Conservation (phyloP, 768 basidiomycete species). For the Trichaptum fuscoviolaceum region DNA sequence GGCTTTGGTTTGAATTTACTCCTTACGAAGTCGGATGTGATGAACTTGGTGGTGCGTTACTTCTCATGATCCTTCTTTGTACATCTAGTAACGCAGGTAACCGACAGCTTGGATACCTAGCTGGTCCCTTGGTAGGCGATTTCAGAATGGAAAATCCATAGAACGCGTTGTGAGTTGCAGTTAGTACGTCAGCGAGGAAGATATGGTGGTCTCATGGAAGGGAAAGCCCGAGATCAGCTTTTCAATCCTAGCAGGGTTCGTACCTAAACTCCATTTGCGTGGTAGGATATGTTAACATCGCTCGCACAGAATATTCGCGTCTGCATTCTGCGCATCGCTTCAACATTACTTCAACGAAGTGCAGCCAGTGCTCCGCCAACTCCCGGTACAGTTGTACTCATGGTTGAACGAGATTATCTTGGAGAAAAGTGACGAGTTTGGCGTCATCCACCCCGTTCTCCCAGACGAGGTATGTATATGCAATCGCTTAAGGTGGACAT, state of each 20-base stretch:
- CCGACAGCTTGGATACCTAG: constrained; percentile 25
- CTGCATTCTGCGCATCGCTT: constrained; percentile 24
- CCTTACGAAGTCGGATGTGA: constrained; percentile 23
- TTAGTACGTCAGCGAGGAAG: background rate
- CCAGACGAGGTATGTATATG: constrained; percentile 18
- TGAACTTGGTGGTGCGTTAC: constrained; percentile 17
- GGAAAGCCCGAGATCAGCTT: constrained; percentile 25
- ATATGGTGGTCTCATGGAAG: background rate
- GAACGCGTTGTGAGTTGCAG: constrained; percentile 14
- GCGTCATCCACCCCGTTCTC: constrained; percentile 23
- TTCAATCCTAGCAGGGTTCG: constrained; percentile 22
- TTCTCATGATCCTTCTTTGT: background rate
- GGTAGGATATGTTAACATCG: background rate
- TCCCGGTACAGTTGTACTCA: constrained; percentile 14
- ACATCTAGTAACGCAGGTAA: background rate
- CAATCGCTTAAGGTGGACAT: too few relatives aligned
- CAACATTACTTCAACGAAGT: constrained; percentile 26
- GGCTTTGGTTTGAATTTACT: constrained; percentile 27
- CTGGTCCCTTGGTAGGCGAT: constrained; percentile 25
- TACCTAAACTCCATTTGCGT: background rate
- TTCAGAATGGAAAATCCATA: constrained; percentile 20
- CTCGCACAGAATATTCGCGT: constrained; percentile 21
- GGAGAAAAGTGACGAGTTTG: constrained; percentile 18
- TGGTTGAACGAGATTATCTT: constrained; percentile 15
- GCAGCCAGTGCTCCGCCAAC: constrained; percentile 17